phyloP scores from a whole-genome alignment of 2,329 filamentous ascomycete species.

The Uncinocarpus reesii region DNA sequence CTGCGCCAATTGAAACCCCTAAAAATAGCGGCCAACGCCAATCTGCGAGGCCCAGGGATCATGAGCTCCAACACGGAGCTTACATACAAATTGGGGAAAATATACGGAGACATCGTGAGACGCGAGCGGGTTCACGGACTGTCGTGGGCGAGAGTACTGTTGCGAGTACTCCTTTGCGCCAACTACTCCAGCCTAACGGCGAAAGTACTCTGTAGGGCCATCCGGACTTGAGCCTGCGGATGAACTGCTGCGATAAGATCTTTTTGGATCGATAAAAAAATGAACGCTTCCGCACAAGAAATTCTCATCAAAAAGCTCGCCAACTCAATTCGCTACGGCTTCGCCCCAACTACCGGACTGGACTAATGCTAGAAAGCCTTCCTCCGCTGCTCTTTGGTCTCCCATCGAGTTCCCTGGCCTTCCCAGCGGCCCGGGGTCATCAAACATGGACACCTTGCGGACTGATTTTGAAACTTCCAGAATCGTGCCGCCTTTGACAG shows the following conservation, averaged over 20 bases:
- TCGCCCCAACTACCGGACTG: conserved; percentile 42
- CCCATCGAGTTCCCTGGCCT: conserved; percentile 40
- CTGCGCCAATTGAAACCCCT: conserved; percentile 3
- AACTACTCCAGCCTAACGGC: too few species aligned
- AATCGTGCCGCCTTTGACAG: conserved; percentile 42
- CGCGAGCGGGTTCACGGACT: too few species aligned
- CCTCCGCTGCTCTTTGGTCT: conserved; percentile 25
- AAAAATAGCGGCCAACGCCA: background rate
- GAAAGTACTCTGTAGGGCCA: too few species aligned
- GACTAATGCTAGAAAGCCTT: conserved; percentile 24
- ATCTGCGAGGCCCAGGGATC: background rate
- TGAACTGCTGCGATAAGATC: too few species aligned
- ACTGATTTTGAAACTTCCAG: conserved; percentile 48
- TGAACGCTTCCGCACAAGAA: too few species aligned
- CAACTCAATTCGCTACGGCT: conserved; percentile 2
- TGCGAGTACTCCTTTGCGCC: too few species aligned
- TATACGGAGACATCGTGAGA: too few species aligned
- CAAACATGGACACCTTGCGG: conserved; percentile 41
- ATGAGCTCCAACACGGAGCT: background rate
- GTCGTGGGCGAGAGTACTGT: too few species aligned
- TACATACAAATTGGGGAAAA: background rate
- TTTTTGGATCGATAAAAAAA: too few species aligned
- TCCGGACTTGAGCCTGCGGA: too few species aligned
- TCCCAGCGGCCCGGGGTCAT: conserved; percentile 45
- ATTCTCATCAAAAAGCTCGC: too few species aligned